Base-by-base conservation (phyloP, 1,139 yeast species). In the Debaryomyces coudertii region DNA sequence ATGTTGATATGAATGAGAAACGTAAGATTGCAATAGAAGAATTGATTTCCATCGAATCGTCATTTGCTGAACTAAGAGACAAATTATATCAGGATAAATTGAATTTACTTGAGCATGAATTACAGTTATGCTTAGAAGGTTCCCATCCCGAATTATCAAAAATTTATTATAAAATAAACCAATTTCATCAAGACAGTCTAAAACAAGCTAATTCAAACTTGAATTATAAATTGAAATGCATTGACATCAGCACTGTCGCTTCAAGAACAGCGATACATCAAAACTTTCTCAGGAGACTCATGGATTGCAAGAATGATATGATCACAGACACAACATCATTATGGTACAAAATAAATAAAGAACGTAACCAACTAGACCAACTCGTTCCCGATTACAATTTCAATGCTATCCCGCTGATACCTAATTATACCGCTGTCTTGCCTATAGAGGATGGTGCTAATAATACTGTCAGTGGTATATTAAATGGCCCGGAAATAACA, bases 301-400 rank as follows among this genome's bases (percentile, higher is more conserved):
- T 85, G 58, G 96, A 90, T 60, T 66, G 79, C 41, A 86, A 92
- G 52, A 78, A 79, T 47, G 72, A 75, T 30, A 74, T 90, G 73
- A 77, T 93, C 44, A 76, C 81, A 47, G 77, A 82, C 15, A 88
- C 96, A 4, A 92, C 98, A 1, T 82, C 88, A 41, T 78, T 83
- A 54, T 93, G 99, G 98, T 93, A 93, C 68, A 86, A 87, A 54
- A 87, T 92, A 58, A 92, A 92, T 65, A 83, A 86, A 57, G 99
- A 93, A 63, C 77, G 98, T 54, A 79, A 96, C 53, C 84, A 83
- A 45, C 77, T 90, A 82, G 98, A 92, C 63, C 81, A 84, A 54
- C 63, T 85, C 40, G 90, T 71, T 6, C 74, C 78, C 0, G 79
- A 75, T 50, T 73, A 58, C 54, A 63, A 62, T 41, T 73, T 59